Evolutionary conservation across 257 asterid genomes (phyloP).

Genomic region (Euphrasia confusa): DNA sequence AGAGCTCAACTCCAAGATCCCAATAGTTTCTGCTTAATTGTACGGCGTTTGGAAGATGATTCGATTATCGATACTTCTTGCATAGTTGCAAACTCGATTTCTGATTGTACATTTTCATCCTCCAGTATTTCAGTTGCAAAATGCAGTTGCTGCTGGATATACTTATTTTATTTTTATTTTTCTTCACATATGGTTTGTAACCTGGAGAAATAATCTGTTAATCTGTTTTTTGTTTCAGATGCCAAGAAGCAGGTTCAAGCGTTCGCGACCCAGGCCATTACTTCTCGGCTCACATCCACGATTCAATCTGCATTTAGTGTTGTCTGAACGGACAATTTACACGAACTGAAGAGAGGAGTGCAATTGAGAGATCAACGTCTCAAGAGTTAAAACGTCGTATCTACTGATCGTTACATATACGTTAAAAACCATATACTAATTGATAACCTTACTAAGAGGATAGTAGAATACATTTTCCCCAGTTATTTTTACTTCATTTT

Average conservation of each 20-base stretch:
- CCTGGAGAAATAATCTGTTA: conserved; percentile 1
- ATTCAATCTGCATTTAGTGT: conserved; percentile 84
- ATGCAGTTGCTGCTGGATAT: background rate
- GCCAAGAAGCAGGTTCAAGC: conserved; percentile 97
- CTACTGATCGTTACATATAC: conserved; percentile 13
- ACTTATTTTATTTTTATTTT: background rate
- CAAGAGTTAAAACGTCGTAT: background rate
- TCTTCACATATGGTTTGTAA: background rate
- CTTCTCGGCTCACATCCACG: conserved; percentile 77
- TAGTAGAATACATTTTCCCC: too few relatives aligned
- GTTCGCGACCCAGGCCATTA: conserved; percentile 84
- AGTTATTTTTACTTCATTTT: too few relatives aligned
- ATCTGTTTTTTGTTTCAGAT: conserved; percentile 41
- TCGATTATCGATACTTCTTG: background rate
- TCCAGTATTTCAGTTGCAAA: background rate
- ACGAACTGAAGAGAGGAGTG: conserved; percentile 17
- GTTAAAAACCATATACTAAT: background rate
- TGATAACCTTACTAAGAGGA: background rate
- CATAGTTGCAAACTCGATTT: background rate
- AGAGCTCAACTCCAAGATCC: too few relatives aligned
- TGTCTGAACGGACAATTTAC: conserved; percentile 37
- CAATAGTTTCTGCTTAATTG: too few relatives aligned
- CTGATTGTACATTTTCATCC: background rate
- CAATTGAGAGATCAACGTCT: background rate
- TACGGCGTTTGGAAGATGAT: background rate